Evolutionary conservation across 2,329 filamentous ascomycete genomes (phyloP), one percentile per base, ranked within the genome.

Genomic region (Akanthomyces muscarius): DNA sequence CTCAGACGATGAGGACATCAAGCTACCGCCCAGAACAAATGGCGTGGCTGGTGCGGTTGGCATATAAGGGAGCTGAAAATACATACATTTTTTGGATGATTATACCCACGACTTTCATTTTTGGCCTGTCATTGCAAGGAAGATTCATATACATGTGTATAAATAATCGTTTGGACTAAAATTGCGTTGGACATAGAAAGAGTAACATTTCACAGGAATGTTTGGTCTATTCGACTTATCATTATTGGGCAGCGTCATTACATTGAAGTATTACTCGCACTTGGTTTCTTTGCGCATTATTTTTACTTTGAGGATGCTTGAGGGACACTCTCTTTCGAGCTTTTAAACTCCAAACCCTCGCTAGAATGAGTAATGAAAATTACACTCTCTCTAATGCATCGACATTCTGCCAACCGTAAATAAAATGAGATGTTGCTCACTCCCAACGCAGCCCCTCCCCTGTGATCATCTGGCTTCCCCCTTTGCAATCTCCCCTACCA

Each of bases 1-100:
- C 21, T 84, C 85, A 51, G 85, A 84, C 18, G 84, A 86, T 36
- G 81, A 80, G 38, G 83, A 86, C 69, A 86, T 86, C 62, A 73
- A 79, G 57, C 73, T 85, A 7, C 82, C 81, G 0, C 66, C 67
- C 59, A 71, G 67, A 48, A 71, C 65, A 61, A 70, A 68, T 47
- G 71, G 71, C 60, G 69, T 64, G 6, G 53, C 63, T 4, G 23
- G 54, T 28, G 36, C 63, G 3, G 41, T 64, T 30, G 58, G 68
- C 72, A 71, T 57, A 16, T 64, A 21, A 61, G 16, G 7, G 11
- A 18, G 36, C 42, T 30, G 21, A 6, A 44, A 16, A 5, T 11
- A 13, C 30, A 14, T 28, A 6, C 16, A 18, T 47, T 28, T 23
- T 60, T 44, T 44, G 44, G 45, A 47, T 52, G 23, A 55, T 42